A percentile compares a stretch with the other conserved stretches of the same genome.
phyloP scores from a whole-genome alignment of 148 eudicot species.

The Vaccinium macrocarpon region DNA sequence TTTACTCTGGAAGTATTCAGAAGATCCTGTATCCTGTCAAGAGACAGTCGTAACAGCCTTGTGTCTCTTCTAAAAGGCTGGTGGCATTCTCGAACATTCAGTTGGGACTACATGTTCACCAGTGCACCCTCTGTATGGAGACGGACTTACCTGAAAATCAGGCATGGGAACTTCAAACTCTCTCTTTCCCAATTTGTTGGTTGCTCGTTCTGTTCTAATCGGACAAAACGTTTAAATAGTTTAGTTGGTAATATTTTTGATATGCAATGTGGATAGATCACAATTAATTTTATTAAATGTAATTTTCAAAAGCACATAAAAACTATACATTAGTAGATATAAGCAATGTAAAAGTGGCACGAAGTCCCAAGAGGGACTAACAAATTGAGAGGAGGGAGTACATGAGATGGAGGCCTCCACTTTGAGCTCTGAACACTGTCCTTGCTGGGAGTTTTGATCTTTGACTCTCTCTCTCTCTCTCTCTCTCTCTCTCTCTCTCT shows the following conservation, averaged over 20 bases:
- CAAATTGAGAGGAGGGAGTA: too few species aligned
- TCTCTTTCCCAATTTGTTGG: too few species aligned
- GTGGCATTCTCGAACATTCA: background rate
- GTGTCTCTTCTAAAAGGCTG: background rate
- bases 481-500: background rate
- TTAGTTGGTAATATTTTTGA: too few species aligned
- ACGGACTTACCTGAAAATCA: background rate
- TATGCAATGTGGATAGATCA: too few species aligned
- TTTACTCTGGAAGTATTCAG: slow-evolving; percentile 6
- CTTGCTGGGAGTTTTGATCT: background rate
- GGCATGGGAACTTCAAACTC: background rate
- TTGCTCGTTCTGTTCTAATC: too few species aligned
- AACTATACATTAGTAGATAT: too few species aligned
- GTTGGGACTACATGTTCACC: background rate
- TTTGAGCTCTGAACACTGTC: background rate
- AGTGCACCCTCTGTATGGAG: background rate
- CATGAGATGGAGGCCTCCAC: background rate
- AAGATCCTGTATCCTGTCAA: background rate
- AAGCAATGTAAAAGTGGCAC: too few species aligned
- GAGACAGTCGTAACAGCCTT: background rate
- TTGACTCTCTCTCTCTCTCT: background rate
- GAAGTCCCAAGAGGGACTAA: too few species aligned
- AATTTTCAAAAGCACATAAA: too few species aligned
- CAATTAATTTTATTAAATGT: too few species aligned
- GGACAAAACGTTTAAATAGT: too few species aligned